Percentiles rank a stretch among this genome's conserved stretches.
Evolutionary conservation across 345 rosid genomes (phyloP).

Genomic region (Psidium friedrichsthalianum): DNA sequence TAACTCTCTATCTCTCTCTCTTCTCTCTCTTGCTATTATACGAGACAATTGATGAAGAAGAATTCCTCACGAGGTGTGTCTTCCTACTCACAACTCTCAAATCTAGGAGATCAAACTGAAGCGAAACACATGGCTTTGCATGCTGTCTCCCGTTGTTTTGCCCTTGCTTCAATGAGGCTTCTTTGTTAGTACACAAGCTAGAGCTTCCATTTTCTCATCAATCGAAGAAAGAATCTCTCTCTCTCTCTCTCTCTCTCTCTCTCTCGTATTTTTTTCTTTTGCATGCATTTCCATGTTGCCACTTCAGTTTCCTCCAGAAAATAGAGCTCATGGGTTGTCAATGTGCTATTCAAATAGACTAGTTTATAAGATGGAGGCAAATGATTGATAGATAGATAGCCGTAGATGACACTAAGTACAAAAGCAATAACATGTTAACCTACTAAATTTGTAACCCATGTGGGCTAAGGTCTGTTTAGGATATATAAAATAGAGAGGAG

Average conservation of each 20-base stretch:
- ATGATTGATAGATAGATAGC: neutral
- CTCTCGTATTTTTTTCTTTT: neutral
- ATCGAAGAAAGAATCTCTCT: neutral
- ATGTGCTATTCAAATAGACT: neutral
- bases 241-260: neutral
- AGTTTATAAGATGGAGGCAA: neutral
- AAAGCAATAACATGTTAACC: neutral
- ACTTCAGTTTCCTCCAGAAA: neutral
- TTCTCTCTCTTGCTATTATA: neutral
- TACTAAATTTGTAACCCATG: neutral
- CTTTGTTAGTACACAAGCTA: neutral
- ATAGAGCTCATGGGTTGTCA: neutral
- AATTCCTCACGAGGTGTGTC: conserved; percentile 16
- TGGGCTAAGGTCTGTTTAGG: neutral
- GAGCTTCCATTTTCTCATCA: neutral
- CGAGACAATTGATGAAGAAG: conserved; percentile 1
- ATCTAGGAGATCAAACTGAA: neutral
- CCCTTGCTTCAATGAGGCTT: neutral
- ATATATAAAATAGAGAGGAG: neutral
- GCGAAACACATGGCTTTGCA: neutral
- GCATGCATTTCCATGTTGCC: neutral
- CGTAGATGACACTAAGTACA: neutral
- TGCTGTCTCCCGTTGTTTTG: neutral
- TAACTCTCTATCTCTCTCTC: neutral
- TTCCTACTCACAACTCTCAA: neutral